phyloP scores from a whole-genome alignment of 345 rosid genomes.

The Sonneratia caseolaris region DNA sequence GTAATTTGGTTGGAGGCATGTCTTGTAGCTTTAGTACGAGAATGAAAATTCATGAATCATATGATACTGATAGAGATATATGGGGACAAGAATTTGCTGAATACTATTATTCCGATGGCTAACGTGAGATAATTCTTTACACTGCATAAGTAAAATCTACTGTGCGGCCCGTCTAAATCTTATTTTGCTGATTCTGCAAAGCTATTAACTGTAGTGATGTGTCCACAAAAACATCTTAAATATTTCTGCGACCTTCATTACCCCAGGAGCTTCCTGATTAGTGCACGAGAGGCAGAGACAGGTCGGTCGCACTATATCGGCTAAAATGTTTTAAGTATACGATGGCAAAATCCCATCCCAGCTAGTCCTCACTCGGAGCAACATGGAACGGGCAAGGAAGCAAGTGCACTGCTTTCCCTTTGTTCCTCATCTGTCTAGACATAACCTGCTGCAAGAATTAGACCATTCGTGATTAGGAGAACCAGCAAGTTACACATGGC shows the following conservation, averaged over 20 bases:
- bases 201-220: not conserved
- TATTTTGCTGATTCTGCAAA: constrained; percentile 7
- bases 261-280: not conserved
- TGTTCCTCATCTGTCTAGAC: constrained; percentile 14
- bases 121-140: not conserved
- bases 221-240: not conserved
- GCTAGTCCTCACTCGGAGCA: not conserved
- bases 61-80: not conserved
- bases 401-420: constrained; percentile 16
- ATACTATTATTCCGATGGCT: not conserved
- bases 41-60: not conserved
- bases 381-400: constrained; percentile 20
- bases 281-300: constrained; percentile 2
- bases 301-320: not conserved
- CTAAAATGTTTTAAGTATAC: constrained; percentile 7
- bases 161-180: constrained; percentile 3
- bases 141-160: not conserved
- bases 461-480: constrained; percentile 30
- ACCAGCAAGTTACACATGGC: constrained; percentile 28
- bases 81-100: not conserved
- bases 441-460: constrained; percentile 14
- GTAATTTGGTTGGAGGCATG: not conserved
- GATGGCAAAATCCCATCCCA: constrained; percentile 13
- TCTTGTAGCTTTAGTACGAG: not conserved
- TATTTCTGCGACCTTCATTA: not conserved